Percentiles rank a stretch among this genome's conserved stretches.
Conservation (phyloP, 192 early-diverging fungal genomes). For the Coemansia umbellata region DNA sequence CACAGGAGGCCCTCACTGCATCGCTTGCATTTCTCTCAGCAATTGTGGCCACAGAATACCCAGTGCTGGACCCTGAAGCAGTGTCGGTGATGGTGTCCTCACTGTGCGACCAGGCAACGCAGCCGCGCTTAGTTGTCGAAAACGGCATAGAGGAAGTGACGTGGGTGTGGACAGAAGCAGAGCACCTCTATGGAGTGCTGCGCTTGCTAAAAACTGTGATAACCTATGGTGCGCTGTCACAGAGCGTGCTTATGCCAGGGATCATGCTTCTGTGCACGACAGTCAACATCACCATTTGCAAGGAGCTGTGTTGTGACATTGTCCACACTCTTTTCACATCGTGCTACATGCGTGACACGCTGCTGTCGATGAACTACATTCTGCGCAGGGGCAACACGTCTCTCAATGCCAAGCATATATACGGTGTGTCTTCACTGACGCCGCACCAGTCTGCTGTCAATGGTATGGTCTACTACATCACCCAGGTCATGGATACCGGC, state of each 20-base stretch:
- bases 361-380: conserved; percentile 46
- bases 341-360: conserved; percentile 48
- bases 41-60: conserved; percentile 35
- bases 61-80: conserved; percentile 19
- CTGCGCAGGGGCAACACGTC: conserved; percentile 26
- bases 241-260: conserved; percentile 16
- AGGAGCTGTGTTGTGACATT: conserved; percentile 36
- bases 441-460: conserved; percentile 43
- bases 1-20: conserved; percentile 13
- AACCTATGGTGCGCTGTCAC: conserved; percentile 40
- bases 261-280: conserved; percentile 45
- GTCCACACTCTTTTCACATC: conserved; percentile 43
- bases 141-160: conserved; percentile 15
- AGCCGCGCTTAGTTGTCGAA: conserved; percentile 17
- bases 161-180: conserved; percentile 37
- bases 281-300: conserved; percentile 19
- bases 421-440: conserved; percentile 15
- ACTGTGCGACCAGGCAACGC: conserved; percentile 16
- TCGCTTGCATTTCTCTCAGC: conserved; percentile 26
- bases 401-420: conserved; percentile 21
- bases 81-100: conserved; percentile 2
- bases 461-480: conserved; percentile 50
- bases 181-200: conserved; percentile 32
- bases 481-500: conserved; percentile 48
- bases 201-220: conserved; percentile 37